Percentiles rank a stretch among this genome's conserved stretches.
phyloP scores from a whole-genome alignment of 2,329 filamentous ascomycete species.

The Claviceps africana region DNA sequence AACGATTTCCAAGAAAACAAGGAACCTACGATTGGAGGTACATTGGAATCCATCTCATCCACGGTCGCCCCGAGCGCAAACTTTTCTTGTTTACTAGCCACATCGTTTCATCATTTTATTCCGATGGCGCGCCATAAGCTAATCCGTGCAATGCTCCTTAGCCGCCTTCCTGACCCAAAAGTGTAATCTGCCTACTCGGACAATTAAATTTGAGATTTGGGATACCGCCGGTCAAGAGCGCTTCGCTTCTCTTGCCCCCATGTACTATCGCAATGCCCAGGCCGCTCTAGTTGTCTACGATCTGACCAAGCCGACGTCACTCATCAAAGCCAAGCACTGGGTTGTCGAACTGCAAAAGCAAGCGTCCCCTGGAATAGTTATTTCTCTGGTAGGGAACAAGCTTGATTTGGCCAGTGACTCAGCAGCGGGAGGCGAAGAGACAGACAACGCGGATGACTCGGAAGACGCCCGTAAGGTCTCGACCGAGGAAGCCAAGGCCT shows the following conservation, averaged over 20 bases:
- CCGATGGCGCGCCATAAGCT: background rate
- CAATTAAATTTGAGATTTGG: conserved; percentile 93
- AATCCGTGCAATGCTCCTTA: conserved; percentile 21
- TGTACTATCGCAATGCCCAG: conserved; percentile 99
- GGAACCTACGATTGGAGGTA: conserved; percentile 97
- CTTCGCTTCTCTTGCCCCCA: conserved; percentile 88
- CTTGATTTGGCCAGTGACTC: conserved; percentile 66
- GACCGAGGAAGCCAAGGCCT: conserved; percentile 80
- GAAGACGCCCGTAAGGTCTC: conserved; percentile 76
- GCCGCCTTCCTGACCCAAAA: conserved; percentile 98
- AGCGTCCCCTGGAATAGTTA: conserved; percentile 90
- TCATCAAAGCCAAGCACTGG: conserved; percentile 97
- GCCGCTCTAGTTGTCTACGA: conserved; percentile 97
- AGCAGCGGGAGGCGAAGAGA: conserved; percentile 31
- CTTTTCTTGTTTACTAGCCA: background rate
- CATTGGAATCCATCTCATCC: conserved; percentile 15
- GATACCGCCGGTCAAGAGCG: conserved; percentile 96
- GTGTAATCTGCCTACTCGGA: conserved; percentile 86
- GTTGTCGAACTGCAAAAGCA: conserved; percentile 94
- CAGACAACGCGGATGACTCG: conserved; percentile 45
- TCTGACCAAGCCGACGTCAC: conserved; percentile 86
- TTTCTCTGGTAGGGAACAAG: conserved; percentile 94
- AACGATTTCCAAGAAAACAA: conserved; percentile 99
- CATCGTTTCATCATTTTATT: background rate
- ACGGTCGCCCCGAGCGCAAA: background rate